Base-by-base conservation (phyloP, 2,329 filamentous ascomycete genomes). In the Cordyceps militaris region DNA sequence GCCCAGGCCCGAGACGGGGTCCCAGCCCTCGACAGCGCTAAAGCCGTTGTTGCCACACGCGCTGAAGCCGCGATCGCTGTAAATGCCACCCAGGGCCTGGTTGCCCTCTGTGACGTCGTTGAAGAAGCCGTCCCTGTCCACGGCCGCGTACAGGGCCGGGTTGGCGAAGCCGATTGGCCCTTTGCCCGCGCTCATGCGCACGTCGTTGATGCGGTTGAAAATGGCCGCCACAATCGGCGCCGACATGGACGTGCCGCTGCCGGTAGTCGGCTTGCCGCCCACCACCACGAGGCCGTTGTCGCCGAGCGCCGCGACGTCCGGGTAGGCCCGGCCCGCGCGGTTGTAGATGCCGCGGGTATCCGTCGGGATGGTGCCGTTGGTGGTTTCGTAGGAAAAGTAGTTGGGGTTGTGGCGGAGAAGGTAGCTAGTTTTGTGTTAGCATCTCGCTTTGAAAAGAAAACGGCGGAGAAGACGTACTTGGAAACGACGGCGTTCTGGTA, bases 401-500 rank as follows among this genome's bases (percentile, higher is more conserved):
- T 56, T 56, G 30, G 57, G 57, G 47, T 59, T 59, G 38, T 59
- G 57, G 28, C 47, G 57, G 11, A 56, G 58, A 62, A 76, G 75
- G 63, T 71, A 79, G 13, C 43, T 56, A 26, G n/a, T 5, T 4
- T 23, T 26, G 11, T 40, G 2, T 70, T 70, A 0, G 61, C 47
- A 24, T 32, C 6, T 6, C 28, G 28, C 6, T 6, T 5, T 6
- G 28, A 11, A 32, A 32, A 11, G 28, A 32, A 32, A 11, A 11
- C 6, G 28, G 30, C 30, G 30, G 32, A 14, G 4, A 4, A 13
- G 59, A 28, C 52, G 8, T 38, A 55, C 52, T 64, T 61, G 5
- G 65, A 62, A 4, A 79, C 71, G 8, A 72, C 74, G 0, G 62
- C 57, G 11, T 68, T 63, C 62, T 81, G 79, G 64, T 80, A 81